Evolutionary conservation across 768 basidiomycete genomes (phyloP).

Genomic region (Russula emetica): DNA sequence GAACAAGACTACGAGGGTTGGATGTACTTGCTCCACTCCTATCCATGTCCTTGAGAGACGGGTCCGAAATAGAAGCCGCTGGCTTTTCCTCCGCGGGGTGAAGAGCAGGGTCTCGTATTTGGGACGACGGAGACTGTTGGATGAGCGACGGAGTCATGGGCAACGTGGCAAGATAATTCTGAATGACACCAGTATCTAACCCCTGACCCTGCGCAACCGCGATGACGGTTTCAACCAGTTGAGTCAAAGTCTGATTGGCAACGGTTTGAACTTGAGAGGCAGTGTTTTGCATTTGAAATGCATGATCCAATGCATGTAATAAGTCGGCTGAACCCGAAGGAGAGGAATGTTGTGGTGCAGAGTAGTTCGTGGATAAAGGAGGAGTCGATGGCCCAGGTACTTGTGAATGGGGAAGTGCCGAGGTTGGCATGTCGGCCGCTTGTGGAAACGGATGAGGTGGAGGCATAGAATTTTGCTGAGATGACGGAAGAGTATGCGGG

Average conservation of each 20-base stretch:
- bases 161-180: slow-evolving; percentile 21
- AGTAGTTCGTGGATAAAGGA: not conserved
- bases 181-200: slow-evolving; percentile 19
- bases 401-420: not conserved
- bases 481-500: not conserved
- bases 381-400: not conserved
- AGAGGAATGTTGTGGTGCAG: slow-evolving; percentile 1
- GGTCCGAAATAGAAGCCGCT: not conserved
- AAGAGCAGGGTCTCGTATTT: not conserved
- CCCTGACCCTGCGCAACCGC: slow-evolving; percentile 24
- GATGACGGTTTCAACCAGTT: slow-evolving; percentile 24
- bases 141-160: slow-evolving; percentile 8
- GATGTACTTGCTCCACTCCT: not conserved
- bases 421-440: not conserved
- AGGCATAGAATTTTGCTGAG: slow-evolving; percentile 5
- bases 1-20: not conserved
- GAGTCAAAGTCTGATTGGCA: slow-evolving; percentile 19
- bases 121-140: not conserved
- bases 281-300: slow-evolving; percentile 19
- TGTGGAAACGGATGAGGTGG: not conserved
- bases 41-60: not conserved
- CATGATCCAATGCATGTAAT: slow-evolving; percentile 14
- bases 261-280: slow-evolving; percentile 14
- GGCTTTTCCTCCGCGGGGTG: not conserved
- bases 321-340: slow-evolving; percentile 1